Percentiles rank a stretch among this genome's conserved stretches.
Conservation (phyloP, 768 basidiomycete species). For the Exidia glandulosa region DNA sequence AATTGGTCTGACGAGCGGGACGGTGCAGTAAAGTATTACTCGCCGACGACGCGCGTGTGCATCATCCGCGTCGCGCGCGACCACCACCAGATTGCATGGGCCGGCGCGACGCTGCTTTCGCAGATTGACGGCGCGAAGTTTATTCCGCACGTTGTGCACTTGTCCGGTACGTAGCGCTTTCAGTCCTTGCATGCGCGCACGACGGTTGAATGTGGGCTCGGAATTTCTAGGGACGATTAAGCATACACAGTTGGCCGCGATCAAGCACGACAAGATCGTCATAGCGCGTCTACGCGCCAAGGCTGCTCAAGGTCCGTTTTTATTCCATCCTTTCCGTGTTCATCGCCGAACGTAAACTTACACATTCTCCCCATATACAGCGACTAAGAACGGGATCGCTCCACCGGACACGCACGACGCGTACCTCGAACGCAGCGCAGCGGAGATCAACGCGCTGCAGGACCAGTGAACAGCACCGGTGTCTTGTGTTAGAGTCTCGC, state of each 20-base stretch:
- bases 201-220: not conserved
- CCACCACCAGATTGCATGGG: slow-evolving; percentile 72
- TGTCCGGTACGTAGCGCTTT: slow-evolving; percentile 50
- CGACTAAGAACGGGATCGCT: slow-evolving; percentile 23
- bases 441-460: slow-evolving; percentile 55
- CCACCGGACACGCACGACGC: slow-evolving; percentile 52
- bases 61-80: slow-evolving; percentile 81
- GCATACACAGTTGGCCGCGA: slow-evolving; percentile 69
- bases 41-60: slow-evolving; percentile 69
- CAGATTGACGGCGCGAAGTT: slow-evolving; percentile 44
- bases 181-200: too few relatives aligned
- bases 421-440: slow-evolving; percentile 44
- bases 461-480: too few relatives aligned
- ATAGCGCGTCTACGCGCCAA: slow-evolving; percentile 54
- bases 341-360: not conserved
- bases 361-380: not conserved
- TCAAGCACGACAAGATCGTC: slow-evolving; percentile 59
- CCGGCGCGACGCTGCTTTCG: slow-evolving; percentile 59
- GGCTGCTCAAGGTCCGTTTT: slow-evolving; percentile 36
- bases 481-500: too few relatives aligned
- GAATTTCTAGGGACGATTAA: slow-evolving; percentile 63
- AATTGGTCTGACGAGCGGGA: not conserved
- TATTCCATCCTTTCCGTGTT: not conserved
- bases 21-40: slow-evolving; percentile 73
- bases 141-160: slow-evolving; percentile 68